Conservation (phyloP, 2,329 filamentous ascomycete species). For the Sclerotinia borealis region DNA sequence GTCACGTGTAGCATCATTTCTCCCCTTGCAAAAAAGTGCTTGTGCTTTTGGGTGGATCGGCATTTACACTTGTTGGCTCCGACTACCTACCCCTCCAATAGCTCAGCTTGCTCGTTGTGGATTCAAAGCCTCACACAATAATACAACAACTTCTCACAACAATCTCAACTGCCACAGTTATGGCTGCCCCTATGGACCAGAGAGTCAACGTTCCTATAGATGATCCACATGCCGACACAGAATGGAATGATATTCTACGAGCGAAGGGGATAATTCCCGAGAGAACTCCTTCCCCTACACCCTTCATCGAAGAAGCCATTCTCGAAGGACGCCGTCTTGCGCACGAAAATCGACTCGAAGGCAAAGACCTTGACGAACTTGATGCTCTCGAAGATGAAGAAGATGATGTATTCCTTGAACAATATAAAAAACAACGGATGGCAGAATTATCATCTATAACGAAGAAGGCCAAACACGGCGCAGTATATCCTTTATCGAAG, state of each 20-base stretch:
- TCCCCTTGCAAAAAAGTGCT: not conserved
- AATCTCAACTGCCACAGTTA: conserved; percentile 28
- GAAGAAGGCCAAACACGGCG: conserved; percentile 75
- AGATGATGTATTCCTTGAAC: conserved; percentile 84
- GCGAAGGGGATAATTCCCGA: conserved; percentile 97
- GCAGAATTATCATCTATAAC: conserved; percentile 71
- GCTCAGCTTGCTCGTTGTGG: not conserved
- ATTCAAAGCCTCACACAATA: not conserved
- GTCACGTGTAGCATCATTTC: not conserved
- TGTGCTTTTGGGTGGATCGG: not conserved
- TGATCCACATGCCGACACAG: conserved; percentile 93
- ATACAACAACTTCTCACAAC: not conserved
- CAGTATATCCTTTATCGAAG: conserved; percentile 90
- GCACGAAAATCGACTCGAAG: conserved; percentile 87
- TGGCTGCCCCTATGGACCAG: conserved; percentile 59
- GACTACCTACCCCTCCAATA: not conserved
- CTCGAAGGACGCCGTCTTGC: conserved; percentile 75
- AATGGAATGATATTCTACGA: conserved; percentile 99
- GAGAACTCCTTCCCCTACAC: conserved; percentile 90
- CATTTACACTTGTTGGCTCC: conserved; percentile 10
- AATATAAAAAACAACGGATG: conserved; percentile 83
- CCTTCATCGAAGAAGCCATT: conserved; percentile 92
- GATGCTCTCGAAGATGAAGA: conserved; percentile 93
- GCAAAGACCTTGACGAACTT: conserved; percentile 90
- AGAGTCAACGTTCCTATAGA: conserved; percentile 78